phyloP scores from a whole-genome alignment of 75 land plant genomes.

The Selaginella moellendorffii region DNA sequence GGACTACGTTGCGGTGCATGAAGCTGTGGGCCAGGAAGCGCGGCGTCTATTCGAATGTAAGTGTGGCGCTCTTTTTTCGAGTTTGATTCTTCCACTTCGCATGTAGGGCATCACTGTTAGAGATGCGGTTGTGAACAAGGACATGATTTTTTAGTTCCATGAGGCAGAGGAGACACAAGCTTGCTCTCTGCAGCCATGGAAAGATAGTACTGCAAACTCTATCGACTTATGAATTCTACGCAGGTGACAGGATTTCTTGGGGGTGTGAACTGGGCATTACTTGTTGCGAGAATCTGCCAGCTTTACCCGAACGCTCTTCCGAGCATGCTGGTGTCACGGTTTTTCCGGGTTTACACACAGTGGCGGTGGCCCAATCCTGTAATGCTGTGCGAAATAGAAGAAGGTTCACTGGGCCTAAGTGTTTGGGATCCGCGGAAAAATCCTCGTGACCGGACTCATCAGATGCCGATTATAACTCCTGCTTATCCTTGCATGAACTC shows the following conservation, averaged over 20 bases:
- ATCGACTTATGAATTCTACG: too few relatives aligned
- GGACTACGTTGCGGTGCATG: slow-evolving; percentile 83
- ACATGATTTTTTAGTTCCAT: too few relatives aligned
- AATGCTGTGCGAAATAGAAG: slow-evolving; percentile 85
- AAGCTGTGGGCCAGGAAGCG: slow-evolving; percentile 95
- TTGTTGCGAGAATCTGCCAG: slow-evolving; percentile 94
- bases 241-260: slow-evolving; percentile 96
- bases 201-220: too few relatives aligned
- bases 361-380: slow-evolving; percentile 99
- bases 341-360: slow-evolving; percentile 76
- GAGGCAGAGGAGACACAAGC: too few relatives aligned
- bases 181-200: too few relatives aligned
- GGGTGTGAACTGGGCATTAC: slow-evolving; percentile 96
- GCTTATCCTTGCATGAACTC: slow-evolving; percentile 98
- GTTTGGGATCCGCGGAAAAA: slow-evolving; percentile 93
- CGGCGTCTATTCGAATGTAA: slow-evolving; percentile 95
- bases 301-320: slow-evolving; percentile 86
- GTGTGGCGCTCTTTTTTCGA: slow-evolving; percentile 6
- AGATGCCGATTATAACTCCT: slow-evolving; percentile 95
- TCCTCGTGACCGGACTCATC: slow-evolving; percentile 52
- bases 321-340: slow-evolving; percentile 76
- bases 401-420: slow-evolving; percentile 47
- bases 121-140: neutral
- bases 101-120: neutral
- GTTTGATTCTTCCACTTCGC: neutral